Evolutionary conservation across 1,139 yeast genomes (phyloP).

Genomic region (Geotrichum reessii): DNA sequence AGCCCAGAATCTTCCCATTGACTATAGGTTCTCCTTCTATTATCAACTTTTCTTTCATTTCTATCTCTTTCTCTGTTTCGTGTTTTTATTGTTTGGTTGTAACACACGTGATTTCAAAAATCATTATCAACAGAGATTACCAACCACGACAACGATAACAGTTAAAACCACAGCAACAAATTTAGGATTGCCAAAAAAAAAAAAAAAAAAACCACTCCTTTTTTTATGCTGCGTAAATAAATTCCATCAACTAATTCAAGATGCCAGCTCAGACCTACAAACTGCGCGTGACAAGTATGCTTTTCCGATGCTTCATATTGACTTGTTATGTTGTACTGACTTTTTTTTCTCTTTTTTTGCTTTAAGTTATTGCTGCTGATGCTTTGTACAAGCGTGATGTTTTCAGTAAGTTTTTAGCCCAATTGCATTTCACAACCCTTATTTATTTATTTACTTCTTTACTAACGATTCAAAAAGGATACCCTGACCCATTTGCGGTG

Average conservation of each 20-base stretch:
- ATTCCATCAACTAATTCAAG: background rate
- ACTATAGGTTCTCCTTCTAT: background rate
- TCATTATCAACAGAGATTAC: background rate
- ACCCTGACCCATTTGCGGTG: conserved; percentile 97
- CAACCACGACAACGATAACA: background rate
- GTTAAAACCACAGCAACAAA: background rate
- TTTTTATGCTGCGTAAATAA: background rate
- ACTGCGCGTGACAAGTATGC: conserved; percentile 20
- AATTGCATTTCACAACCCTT: background rate
- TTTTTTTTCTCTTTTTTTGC: background rate
- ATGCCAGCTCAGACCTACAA: conserved; percentile 16
- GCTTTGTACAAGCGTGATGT: conserved; percentile 93
- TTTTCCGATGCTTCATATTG: background rate
- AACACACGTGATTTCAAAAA: background rate
- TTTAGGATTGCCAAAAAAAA: too few relatives aligned
- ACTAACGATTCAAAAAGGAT: conserved; percentile 23
- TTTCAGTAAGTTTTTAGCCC: conserved; percentile 50
- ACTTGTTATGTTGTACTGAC: background rate
- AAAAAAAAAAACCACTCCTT: background rate
- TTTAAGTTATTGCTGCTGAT: conserved; percentile 80
- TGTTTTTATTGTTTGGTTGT: background rate
- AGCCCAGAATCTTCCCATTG: background rate
- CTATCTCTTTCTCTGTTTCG: background rate
- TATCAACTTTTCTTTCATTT: background rate
- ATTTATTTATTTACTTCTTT: too few relatives aligned